phyloP scores from a whole-genome alignment of 139 green algal genomes.

The Chlorella sp. region DNA sequence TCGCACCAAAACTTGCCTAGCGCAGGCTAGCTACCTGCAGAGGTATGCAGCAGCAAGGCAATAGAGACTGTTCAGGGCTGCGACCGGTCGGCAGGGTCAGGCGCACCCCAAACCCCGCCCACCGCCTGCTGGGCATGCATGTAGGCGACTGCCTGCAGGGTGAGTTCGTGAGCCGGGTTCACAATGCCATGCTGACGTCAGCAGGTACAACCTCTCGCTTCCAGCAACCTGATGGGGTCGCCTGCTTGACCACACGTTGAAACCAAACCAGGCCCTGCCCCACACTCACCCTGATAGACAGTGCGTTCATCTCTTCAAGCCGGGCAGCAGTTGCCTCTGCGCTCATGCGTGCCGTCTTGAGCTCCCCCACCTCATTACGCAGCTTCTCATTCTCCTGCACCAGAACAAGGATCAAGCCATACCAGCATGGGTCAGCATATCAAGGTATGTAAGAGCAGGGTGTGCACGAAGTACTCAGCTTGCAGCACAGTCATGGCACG shows the following conservation, averaged over 20 bases:
- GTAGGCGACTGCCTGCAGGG: not conserved
- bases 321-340: conserved; percentile 35
- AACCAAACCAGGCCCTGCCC: not conserved
- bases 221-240: not conserved
- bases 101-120: too few relatives aligned
- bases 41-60: not conserved
- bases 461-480: too few relatives aligned
- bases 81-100: too few relatives aligned
- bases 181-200: not conserved
- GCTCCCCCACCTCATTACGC: conserved; percentile 47
- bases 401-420: too few relatives aligned
- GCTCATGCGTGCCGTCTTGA: conserved; percentile 41
- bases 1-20: too few relatives aligned
- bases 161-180: not conserved
- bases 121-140: not conserved
- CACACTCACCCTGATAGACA: conserved; percentile 41
- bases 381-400: conserved; percentile 28
- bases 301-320: conserved; percentile 45
- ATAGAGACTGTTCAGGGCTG: too few relatives aligned
- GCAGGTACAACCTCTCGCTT: too few relatives aligned
- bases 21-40: conserved; percentile 29
- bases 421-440: too few relatives aligned
- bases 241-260: not conserved
- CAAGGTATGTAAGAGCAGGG: too few relatives aligned
- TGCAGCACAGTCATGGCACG: too few relatives aligned